A percentile compares a stretch with the other conserved stretches of the same genome.
phyloP scores from a whole-genome alignment of 169 alveolate species.

The Eimeria sp. region DNA sequence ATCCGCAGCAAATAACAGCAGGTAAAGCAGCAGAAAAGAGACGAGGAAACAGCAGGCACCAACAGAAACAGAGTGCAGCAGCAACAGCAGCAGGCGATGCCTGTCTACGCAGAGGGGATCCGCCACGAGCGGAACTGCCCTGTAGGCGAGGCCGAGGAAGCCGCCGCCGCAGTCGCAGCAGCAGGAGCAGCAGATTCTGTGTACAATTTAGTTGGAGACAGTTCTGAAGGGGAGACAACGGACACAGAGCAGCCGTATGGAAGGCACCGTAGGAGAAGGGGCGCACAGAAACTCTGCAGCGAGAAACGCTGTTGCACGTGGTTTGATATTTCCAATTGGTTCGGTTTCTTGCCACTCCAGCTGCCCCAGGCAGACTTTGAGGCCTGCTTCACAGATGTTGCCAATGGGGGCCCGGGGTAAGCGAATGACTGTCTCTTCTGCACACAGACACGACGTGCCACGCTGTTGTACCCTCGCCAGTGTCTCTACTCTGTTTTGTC shows the following conservation, averaged over 20 bases:
- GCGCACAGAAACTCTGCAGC: slow-evolving; percentile 27
- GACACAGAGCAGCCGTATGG: neutral
- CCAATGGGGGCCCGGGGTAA: slow-evolving; percentile 83
- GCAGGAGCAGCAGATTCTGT: neutral
- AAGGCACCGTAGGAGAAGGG: neutral
- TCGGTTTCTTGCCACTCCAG: slow-evolving; percentile 70
- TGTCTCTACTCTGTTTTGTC: neutral
- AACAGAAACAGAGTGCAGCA: neutral
- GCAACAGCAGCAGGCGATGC: slow-evolving; percentile 13
- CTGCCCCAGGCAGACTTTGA: slow-evolving; percentile 75
- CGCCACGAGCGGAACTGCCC: slow-evolving; percentile 76
- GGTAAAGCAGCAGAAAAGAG: neutral
- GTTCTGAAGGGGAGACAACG: neutral
- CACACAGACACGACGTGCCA: too few species aligned
- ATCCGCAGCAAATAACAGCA: neutral
- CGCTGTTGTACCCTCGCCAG: neutral
- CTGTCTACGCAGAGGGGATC: slow-evolving; percentile 63
- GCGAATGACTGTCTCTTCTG: neutral
- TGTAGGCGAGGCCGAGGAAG: neutral
- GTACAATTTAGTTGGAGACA: neutral
- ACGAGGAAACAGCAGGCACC: neutral
- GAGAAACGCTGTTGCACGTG: slow-evolving; percentile 82
- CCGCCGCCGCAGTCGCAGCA: neutral
- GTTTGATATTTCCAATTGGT: slow-evolving; percentile 83
- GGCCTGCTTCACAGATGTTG: slow-evolving; percentile 84